Conservation (phyloP, 371 early-diverging fungal species). For the Mortierella sp. region DNA sequence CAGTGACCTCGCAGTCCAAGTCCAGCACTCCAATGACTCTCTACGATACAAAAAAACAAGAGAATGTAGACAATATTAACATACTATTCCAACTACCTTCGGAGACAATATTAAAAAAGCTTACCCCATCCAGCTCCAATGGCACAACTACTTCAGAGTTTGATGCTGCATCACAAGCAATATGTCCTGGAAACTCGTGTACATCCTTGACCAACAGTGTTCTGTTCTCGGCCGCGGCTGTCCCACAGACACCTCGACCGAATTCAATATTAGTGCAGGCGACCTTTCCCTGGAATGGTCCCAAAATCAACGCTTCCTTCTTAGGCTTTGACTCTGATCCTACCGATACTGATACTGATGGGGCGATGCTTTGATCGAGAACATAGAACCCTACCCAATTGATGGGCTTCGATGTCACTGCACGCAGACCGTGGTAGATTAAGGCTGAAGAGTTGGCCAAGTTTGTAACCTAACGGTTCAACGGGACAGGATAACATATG, state of each 20-base stretch:
- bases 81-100: too few relatives aligned
- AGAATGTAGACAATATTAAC: too few relatives aligned
- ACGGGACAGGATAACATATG: background rate
- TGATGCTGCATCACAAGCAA: conserved; percentile 92
- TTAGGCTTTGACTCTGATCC: background rate
- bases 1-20: conserved; percentile 80
- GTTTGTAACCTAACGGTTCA: conserved; percentile 68
- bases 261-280: conserved; percentile 89
- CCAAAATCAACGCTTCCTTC: conserved; percentile 70
- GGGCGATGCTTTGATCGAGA: conserved; percentile 58
- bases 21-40: conserved; percentile 86
- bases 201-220: conserved; percentile 82
- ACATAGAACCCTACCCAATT: conserved; percentile 95
- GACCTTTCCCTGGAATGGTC: conserved; percentile 93
- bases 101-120: conserved; percentile 3
- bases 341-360: background rate
- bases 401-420: conserved; percentile 78
- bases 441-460: conserved; percentile 85
- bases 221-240: conserved; percentile 67
- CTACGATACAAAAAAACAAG: conserved; percentile 41
- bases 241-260: conserved; percentile 92
- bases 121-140: conserved; percentile 68
- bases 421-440: conserved; percentile 81
- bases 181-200: conserved; percentile 89
- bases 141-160: conserved; percentile 93